Percentiles rank a stretch among this genome's conserved stretches.
phyloP scores from a whole-genome alignment of 139 green algal genomes.

The Chlorella sp. region DNA sequence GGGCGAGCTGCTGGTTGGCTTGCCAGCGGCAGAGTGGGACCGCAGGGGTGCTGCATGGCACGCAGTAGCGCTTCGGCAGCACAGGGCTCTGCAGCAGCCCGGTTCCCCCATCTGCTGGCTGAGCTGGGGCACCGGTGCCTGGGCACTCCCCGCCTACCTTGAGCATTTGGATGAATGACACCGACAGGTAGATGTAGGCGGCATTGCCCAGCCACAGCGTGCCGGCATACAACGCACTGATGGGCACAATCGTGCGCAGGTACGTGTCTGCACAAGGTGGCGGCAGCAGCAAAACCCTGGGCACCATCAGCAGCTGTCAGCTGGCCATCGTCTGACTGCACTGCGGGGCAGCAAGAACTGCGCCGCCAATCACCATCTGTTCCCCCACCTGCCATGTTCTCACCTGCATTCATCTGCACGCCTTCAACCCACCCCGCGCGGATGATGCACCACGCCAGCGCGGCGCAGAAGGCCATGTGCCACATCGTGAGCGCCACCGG shows the following conservation, averaged over 20 bases:
- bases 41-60: too few species aligned
- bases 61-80: too few species aligned
- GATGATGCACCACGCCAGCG: constrained; percentile 71
- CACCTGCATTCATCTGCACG: constrained; percentile 53
- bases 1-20: too few species aligned
- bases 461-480: constrained; percentile 93
- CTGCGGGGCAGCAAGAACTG: too few species aligned
- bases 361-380: too few species aligned
- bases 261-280: constrained; percentile 51
- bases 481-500: constrained; percentile 85
- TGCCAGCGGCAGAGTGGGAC: background rate
- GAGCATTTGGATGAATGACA: constrained; percentile 99
- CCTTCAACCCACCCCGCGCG: constrained; percentile 50
- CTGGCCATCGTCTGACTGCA: too few species aligned
- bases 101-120: too few species aligned
- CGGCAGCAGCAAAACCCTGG: too few species aligned
- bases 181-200: constrained; percentile 96
- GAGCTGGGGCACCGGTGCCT: too few species aligned
- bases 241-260: constrained; percentile 55
- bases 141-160: constrained; percentile 84
- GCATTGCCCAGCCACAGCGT: constrained; percentile 86
- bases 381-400: background rate
- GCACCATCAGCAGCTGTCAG: too few species aligned
- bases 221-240: constrained; percentile 57
- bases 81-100: too few species aligned